Conservation (phyloP, 805 yeast species). For the Ogataea ramenticola region DNA sequence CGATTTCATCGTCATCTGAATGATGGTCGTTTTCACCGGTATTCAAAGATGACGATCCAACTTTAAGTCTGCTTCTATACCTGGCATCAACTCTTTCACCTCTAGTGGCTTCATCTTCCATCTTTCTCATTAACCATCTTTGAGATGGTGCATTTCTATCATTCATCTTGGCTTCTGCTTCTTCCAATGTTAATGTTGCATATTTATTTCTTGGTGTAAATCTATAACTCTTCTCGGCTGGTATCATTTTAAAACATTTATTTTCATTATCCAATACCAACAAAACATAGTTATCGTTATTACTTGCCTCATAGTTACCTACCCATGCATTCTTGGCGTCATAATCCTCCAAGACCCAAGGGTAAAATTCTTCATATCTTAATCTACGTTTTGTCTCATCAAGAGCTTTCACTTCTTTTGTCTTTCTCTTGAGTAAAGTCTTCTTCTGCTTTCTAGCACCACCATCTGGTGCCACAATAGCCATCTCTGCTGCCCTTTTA, state of each 20-base stretch:
- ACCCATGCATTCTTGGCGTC: constrained; percentile 94
- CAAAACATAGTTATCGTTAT: constrained; percentile 76
- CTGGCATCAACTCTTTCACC: constrained; percentile 45
- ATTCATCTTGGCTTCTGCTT: constrained; percentile 93
- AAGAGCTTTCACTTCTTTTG: constrained; percentile 73
- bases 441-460: constrained; percentile 67
- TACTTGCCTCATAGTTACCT: constrained; percentile 89
- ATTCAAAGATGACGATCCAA: constrained; percentile 25
- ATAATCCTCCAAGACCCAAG: constrained; percentile 97
- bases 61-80: constrained; percentile 36
- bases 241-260: constrained; percentile 72
- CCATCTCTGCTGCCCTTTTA: constrained; percentile 38
- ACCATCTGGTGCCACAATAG: constrained; percentile 89
- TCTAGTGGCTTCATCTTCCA: constrained; percentile 58
- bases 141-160: constrained; percentile 63
- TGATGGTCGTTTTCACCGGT: constrained; percentile 6
- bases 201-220: constrained; percentile 91
- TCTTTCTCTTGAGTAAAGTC: constrained; percentile 62
- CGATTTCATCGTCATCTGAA: constrained; percentile 42
- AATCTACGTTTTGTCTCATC: constrained; percentile 78
- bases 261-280: constrained; percentile 82
- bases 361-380: constrained; percentile 92
- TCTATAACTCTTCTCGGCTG: constrained; percentile 88
- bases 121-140: constrained; percentile 92
- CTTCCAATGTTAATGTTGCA: constrained; percentile 90